These are phyloP conservation scores for Caryopteris hybrid DNA, from an alignment of 305 asterid genomes.

Conservation along the genomic window DNA sequence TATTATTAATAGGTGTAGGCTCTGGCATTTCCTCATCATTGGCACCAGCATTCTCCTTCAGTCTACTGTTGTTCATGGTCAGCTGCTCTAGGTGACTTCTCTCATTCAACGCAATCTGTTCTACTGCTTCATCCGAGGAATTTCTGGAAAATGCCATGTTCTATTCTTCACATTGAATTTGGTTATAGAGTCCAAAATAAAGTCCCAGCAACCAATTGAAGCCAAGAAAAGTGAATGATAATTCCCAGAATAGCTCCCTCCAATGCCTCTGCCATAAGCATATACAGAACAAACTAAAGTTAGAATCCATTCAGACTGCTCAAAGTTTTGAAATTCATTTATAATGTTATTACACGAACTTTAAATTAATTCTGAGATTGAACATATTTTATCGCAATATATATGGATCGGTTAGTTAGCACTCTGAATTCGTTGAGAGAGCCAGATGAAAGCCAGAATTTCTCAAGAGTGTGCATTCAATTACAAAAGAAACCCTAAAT, in stretches of 20 bases:
- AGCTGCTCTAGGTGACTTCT: slow-evolving; percentile 39
- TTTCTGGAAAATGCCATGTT: slow-evolving; percentile 68
- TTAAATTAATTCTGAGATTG: slow-evolving; percentile 6
- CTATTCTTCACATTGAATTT: slow-evolving; percentile 34
- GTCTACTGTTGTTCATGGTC: slow-evolving; percentile 35
- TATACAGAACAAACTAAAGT: slow-evolving; percentile 10
- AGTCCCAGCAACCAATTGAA: slow-evolving; percentile 12
- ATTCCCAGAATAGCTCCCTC: slow-evolving; percentile 21
- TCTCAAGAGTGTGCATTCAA: background rate
- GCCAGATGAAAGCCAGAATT: slow-evolving; percentile 11
- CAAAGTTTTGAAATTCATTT: background rate
- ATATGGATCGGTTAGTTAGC: slow-evolving; percentile 37
- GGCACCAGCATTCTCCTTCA: slow-evolving; percentile 27
- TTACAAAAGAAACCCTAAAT: slow-evolving; percentile 38
- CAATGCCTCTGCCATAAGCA: slow-evolving; percentile 25
- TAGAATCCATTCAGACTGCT: background rate
- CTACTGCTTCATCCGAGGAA: slow-evolving; percentile 44
- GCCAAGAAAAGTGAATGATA: background rate
- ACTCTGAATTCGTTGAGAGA: slow-evolving; percentile 20
- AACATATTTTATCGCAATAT: slow-evolving; percentile 7
- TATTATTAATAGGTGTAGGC: slow-evolving; percentile 42
- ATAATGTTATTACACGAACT: background rate
- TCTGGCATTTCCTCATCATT: slow-evolving; percentile 46
- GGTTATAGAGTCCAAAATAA: slow-evolving; percentile 11
- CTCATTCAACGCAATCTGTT: slow-evolving; percentile 46